Percentiles rank a stretch among this genome's conserved stretches.
phyloP scores from a whole-genome alignment of 768 basidiomycete genomes.

The Pulveroboletus ravenelii region DNA sequence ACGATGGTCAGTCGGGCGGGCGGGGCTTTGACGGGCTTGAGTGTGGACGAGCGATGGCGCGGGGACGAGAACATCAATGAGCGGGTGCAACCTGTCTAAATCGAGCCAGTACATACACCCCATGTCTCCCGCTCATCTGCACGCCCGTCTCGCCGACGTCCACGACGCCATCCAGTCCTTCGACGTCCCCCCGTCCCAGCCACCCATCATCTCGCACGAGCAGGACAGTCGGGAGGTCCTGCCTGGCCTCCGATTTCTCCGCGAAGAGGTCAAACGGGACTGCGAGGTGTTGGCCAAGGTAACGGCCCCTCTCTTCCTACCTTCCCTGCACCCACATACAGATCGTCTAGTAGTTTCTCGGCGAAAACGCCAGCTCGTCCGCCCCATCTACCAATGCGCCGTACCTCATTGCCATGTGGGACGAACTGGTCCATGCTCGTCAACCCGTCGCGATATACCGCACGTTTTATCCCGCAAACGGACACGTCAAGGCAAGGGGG shows the following conservation, averaged over 20 bases:
- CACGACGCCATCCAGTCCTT: slow-evolving; percentile 16
- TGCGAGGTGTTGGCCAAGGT: slow-evolving; percentile 30
- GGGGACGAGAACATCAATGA: not conserved
- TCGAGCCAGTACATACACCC: not conserved
- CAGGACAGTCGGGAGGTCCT: slow-evolving; percentile 20
- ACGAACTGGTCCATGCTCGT: slow-evolving; percentile 62
- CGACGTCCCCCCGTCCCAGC: slow-evolving; percentile 12
- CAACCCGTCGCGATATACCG: slow-evolving; percentile 59
- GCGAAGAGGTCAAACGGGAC: slow-evolving; percentile 42
- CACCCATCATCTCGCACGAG: slow-evolving; percentile 29
- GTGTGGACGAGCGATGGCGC: slow-evolving; percentile 20
- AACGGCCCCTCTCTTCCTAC: not conserved
- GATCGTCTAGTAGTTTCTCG: slow-evolving; percentile 57
- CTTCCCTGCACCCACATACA: not conserved
- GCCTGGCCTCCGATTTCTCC: slow-evolving; percentile 38
- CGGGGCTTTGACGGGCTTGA: slow-evolving; percentile 4
- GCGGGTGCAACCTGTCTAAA: not conserved
- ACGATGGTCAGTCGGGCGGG: not conserved
- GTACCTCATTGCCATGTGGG: slow-evolving; percentile 78
- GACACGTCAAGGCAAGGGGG: not conserved
- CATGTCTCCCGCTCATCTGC: not conserved
- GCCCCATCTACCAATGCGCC: slow-evolving; percentile 62
- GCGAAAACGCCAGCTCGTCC: slow-evolving; percentile 20
- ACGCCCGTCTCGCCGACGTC: not conserved
- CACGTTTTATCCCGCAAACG: slow-evolving; percentile 33